Percentiles rank a stretch among this genome's conserved stretches.
Conservation (phyloP, 495 filamentous ascomycete species). For the Eremomyces bilateralis region DNA sequence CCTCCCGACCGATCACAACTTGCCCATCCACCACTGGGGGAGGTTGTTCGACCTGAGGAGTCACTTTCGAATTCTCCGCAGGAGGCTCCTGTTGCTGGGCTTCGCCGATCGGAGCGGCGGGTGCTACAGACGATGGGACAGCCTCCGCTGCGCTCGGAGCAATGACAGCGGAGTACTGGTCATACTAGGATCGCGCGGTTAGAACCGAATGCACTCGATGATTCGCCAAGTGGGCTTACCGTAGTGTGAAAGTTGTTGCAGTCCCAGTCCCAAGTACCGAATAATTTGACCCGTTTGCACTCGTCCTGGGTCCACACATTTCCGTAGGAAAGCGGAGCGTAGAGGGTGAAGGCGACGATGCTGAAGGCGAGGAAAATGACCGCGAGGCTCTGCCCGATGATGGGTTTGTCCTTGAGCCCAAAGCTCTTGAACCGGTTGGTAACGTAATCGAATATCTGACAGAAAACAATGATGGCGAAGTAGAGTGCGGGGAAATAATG, state of each 20-base stretch:
- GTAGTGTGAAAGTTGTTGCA: conserved; percentile 61
- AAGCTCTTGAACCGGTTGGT: conserved; percentile 43
- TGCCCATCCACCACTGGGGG: conserved; percentile 3
- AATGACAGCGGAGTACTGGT: conserved; percentile 8
- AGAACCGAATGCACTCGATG: neutral
- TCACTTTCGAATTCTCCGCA: conserved; percentile 11
- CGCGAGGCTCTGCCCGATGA: conserved; percentile 48
- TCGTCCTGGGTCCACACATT: conserved; percentile 78
- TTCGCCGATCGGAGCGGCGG: conserved; percentile 7
- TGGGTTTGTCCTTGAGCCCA: conserved; percentile 46
- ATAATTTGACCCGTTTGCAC: conserved; percentile 71
- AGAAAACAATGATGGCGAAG: conserved; percentile 75
- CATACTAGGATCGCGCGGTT: conserved; percentile 7
- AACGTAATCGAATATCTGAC: conserved; percentile 72
- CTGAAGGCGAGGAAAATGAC: conserved; percentile 48
- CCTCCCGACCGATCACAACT: conserved; percentile 39
- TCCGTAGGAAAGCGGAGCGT: conserved; percentile 76
- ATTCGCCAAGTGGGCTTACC: neutral
- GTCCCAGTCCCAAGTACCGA: conserved; percentile 87
- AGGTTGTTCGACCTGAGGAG: conserved; percentile 1
- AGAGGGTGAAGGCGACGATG: conserved; percentile 59
- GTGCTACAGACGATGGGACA: conserved; percentile 4
- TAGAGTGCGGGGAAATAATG: conserved; percentile 94
- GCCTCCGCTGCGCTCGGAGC: conserved; percentile 3
- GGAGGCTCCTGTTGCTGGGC: conserved; percentile 5